Base-by-base conservation (phyloP, 2,329 filamentous ascomycete species). In the Helotiales sp. region DNA sequence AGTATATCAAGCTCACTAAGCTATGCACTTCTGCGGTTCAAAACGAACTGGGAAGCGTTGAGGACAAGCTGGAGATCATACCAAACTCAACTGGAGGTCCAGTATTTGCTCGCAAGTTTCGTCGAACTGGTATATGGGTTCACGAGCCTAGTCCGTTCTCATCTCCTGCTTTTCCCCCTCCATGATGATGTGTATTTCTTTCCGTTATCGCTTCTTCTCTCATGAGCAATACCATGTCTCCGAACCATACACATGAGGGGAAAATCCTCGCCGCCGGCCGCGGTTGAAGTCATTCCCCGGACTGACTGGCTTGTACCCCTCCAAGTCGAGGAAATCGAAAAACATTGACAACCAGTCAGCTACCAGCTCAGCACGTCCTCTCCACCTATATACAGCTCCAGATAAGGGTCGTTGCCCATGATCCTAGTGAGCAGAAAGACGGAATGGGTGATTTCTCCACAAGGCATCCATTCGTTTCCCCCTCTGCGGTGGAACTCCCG, bases 171-270 rank as follows among this genome's bases (percentile, higher is more conserved):
- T 6, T 6, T 37, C 20, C 15, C 11, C 57, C n/a, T n/a, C 57
- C 37, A 45, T 45, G 57, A 60, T 47, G 57, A 60, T 47, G 24
- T 60, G 57, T 37, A 26, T 45, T 55, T n/a, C 13, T n/a, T 60
- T 24, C 57, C 37, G 34, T 17, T 47, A 20, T 45, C 17, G 26
- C 15, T 43, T 13, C n/a, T 20, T 17, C 24, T 37, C 52, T 22
- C 30, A 24, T 40, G 54, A 57, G 54, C 26, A 30, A 47, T 43
- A 45, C 24, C 2, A 11, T n/a, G 8, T 15, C 17, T 15, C 22
- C 22, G 24, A 13, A 30, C 7, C 37, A 10, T 28, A 45, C 13
- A 30, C 7, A 20, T 1, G 37, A 47, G 34, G 37, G 37, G 15
- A 30, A 45, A 22, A 28, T 45, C 57, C 37, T 45, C 57, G 57